phyloP scores from a whole-genome alignment of 768 basidiomycete genomes.

The Suillus decipiens region DNA sequence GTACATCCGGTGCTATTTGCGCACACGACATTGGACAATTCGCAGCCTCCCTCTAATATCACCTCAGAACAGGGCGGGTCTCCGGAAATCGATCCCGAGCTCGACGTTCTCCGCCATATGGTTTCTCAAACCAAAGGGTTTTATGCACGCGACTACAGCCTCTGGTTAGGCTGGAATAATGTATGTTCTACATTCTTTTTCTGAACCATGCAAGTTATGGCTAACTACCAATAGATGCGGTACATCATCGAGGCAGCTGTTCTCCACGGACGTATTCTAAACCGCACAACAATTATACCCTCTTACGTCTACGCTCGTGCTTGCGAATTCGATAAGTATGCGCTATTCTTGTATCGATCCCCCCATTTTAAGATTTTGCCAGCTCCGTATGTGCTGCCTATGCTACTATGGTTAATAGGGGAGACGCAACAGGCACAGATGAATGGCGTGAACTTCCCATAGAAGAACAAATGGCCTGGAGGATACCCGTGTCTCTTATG shows the following conservation, averaged over 20 bases:
- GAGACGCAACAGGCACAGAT: slow-evolving; percentile 38
- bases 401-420: slow-evolving; percentile 47
- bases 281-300: slow-evolving; percentile 46
- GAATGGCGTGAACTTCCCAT: slow-evolving; percentile 43
- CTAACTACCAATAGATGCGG: slow-evolving; percentile 37
- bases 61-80: slow-evolving; percentile 6
- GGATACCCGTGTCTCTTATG: slow-evolving; percentile 40
- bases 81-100: slow-evolving; percentile 19
- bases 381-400: slow-evolving; percentile 42
- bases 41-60: slow-evolving; percentile 18
- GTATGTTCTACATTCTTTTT: slow-evolving; percentile 23
- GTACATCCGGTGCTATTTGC: slow-evolving; percentile 18
- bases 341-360: not conserved
- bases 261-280: slow-evolving; percentile 43
- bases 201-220: not conserved
- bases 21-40: slow-evolving; percentile 13
- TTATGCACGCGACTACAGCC: slow-evolving; percentile 46
- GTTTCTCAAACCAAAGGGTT: slow-evolving; percentile 44
- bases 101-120: slow-evolving; percentile 35
- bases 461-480: slow-evolving; percentile 39
- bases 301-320: slow-evolving; percentile 49
- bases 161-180: slow-evolving; percentile 55
- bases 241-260: slow-evolving; percentile 50
- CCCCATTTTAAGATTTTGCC: slow-evolving; percentile 3
- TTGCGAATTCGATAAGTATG: slow-evolving; percentile 41